phyloP scores from a whole-genome alignment of 2,329 filamentous ascomycete species.

The Myotisia sp. region DNA sequence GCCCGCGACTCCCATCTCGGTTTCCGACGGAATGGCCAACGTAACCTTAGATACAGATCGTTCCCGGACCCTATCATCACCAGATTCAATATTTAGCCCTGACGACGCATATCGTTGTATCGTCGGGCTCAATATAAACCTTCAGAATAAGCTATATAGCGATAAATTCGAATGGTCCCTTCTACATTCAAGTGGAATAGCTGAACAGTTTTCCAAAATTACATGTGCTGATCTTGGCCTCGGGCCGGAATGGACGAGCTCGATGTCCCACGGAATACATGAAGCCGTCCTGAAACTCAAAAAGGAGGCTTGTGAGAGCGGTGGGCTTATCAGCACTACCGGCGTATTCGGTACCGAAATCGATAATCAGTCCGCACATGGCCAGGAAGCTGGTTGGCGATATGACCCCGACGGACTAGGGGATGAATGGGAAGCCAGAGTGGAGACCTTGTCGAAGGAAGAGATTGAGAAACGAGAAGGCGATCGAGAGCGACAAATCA shows the following conservation, averaged over 20 bases:
- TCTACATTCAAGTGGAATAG: slow-evolving; percentile 76
- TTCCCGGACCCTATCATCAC: too few relatives aligned
- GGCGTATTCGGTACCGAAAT: slow-evolving; percentile 55
- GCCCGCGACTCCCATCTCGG: slow-evolving; percentile 10
- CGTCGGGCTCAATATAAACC: slow-evolving; percentile 77
- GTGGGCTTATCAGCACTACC: slow-evolving; percentile 65
- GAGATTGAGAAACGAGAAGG: slow-evolving; percentile 96
- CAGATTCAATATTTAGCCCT: slow-evolving; percentile 65
- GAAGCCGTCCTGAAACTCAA: slow-evolving; percentile 84
- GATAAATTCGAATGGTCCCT: slow-evolving; percentile 98
- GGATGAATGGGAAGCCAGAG: slow-evolving; percentile 70
- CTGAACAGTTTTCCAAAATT: slow-evolving; percentile 79
- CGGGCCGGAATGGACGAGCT: slow-evolving; percentile 81
- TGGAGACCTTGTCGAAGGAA: slow-evolving; percentile 74
- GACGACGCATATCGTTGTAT: slow-evolving; percentile 93
- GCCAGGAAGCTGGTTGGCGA: slow-evolving; percentile 80
- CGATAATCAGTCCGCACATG: slow-evolving; percentile 73
- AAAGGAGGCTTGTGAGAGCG: slow-evolving; percentile 90
- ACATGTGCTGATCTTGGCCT: slow-evolving; percentile 88
- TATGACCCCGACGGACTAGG: slow-evolving; percentile 85
- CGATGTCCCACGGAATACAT: slow-evolving; percentile 92
- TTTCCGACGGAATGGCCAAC: slow-evolving; percentile 13
- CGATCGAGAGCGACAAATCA: slow-evolving; percentile 80
- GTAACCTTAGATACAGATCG: slow-evolving; percentile 24
- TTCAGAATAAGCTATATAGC: slow-evolving; percentile 80